Evolutionary conservation across 2,329 filamentous ascomycete genomes (phyloP), one percentile per base, ranked within the genome.

Genomic region (Phialophora tarda): DNA sequence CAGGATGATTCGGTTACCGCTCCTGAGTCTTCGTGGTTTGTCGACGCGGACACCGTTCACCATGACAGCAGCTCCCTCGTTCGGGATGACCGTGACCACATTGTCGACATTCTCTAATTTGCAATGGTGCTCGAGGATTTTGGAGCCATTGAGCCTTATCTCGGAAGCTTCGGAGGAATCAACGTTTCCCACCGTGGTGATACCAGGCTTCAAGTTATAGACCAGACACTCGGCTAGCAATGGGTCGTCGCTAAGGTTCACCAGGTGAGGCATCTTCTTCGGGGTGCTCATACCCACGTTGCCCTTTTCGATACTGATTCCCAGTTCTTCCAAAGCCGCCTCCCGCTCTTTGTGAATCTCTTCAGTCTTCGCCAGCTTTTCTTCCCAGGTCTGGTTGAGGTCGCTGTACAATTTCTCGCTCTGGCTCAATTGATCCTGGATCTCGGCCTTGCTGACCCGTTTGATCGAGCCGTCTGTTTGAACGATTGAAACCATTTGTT

Each of bases 181-280:
- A 63, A 95, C 92, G 75, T 98, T 97, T 23, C 95, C 95, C 23
- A 99, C 95, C 0, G 91, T 94, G 0, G 95, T 99, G 8, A 88
- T 91, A 34, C 95, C 95, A 6, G 95, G 94, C 78, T 99, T 99
- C 72, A 99, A 86, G 75, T 99, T 99, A 81, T 99, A 99, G 47
- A 99, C 92, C 65, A 99, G 82, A 79, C 95, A 99, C 80, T 99
- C 95, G 4, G 94, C 93, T 53, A 99, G 85, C 34, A 99, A 83
- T 8, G 95, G 95, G 75, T 95, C 91, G 76, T 95, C 91, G n/a
- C 93, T 97, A 72, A 99, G 81, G 77, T 99, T 99, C 79, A 99
- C 95, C 79, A 99, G 81, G 87, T 99, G 95, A 8, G 95, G 95
- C 92, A 98, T 99, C 80, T 97, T 97, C 82, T 99, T 99, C 0